Evolutionary conservation across 2,329 filamentous ascomycete species (phyloP), one percentile per base, ranked within the genome.

Genomic region (Sporothrix mexicana): DNA sequence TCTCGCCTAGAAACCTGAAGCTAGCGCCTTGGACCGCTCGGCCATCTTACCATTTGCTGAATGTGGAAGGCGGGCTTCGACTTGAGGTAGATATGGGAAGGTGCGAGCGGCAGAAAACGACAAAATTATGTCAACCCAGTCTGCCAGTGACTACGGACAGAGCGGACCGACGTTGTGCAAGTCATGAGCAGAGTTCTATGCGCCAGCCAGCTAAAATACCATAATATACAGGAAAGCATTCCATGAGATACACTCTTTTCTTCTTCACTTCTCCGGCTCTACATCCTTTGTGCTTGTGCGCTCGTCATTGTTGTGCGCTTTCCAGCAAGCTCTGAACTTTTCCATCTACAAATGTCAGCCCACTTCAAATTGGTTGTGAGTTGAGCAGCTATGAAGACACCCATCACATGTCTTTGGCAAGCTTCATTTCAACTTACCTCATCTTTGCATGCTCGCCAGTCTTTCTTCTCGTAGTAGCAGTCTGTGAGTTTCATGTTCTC

Each of bases 391-490:
- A 25, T 13, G 17, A 23, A 2, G 10, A 7, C 30, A 13, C 8
- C 41, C 9, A 20, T n/a, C 5, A 20, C n/a, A 1, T 41, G 7
- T 36, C 17, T 8, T 7, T 47, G 20, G 20, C 62, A 30, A 13
- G 30, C 10, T 45, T n/a, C 12, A 6, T 49, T 10, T 10, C 2
- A 2, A 47, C 75, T 36, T 51, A 97, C 95, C 89, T 98, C 95
- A 76, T 90, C 86, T 79, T 92, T 92, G 83, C 96, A 99, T 73
- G 88, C 86, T 77, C 96, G 87, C 95, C 96, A 99, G 80, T 99
- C 96, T 81, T 95, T 97, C 87, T 95, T 97, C 72, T 95, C 94
- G 79, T 90, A 97, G 82, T 97, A 97, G 83, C 96, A 99, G 81
- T 98, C 93, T 49, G 94, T 98, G 90, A 99, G 88, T 79, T 90